Percentiles rank a stretch among this genome's conserved stretches.
Conservation (phyloP, 371 early-diverging fungal genomes). For the Mucor indicus region DNA sequence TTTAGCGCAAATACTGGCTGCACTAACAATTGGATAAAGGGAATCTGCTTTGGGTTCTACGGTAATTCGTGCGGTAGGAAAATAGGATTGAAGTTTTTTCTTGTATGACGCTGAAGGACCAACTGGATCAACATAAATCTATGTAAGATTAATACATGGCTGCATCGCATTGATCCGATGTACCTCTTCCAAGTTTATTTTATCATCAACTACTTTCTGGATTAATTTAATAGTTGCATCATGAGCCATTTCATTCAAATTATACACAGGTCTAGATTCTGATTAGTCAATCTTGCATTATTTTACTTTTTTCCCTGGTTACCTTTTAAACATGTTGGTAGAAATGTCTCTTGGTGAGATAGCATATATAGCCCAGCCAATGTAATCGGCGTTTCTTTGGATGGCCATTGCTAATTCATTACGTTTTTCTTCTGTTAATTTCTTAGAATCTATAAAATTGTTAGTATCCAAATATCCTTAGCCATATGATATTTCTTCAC, state of each 20-base stretch:
- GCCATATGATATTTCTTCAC: constrained; percentile 37
- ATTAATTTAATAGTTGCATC: constrained; percentile 90
- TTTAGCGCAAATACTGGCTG: constrained; percentile 99
- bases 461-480: not conserved
- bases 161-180: not conserved
- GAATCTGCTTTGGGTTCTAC: constrained; percentile 98
- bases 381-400: constrained; percentile 53
- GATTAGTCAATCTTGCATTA: no score
- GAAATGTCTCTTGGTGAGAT: constrained; percentile 92
- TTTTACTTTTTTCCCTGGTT: no score
- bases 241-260: constrained; percentile 94
- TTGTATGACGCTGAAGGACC: constrained; percentile 90
- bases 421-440: constrained; percentile 73
- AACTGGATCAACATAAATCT: constrained; percentile 97
- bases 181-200: constrained; percentile 75
- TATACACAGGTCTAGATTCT: constrained; percentile 71
- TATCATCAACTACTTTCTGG: constrained; percentile 54
- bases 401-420: constrained; percentile 67
- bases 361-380: constrained; percentile 85
- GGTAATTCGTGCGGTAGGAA: constrained; percentile 74
- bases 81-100: constrained; percentile 66
- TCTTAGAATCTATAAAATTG: constrained; percentile 78
- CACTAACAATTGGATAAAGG: constrained; percentile 95
- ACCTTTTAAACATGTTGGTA: constrained; percentile 71
- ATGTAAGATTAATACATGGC: not conserved